These are phyloP conservation scores for Trichomonas tenax DNA, from an alignment of 208 protist species.

Conservation along the genomic window DNA sequence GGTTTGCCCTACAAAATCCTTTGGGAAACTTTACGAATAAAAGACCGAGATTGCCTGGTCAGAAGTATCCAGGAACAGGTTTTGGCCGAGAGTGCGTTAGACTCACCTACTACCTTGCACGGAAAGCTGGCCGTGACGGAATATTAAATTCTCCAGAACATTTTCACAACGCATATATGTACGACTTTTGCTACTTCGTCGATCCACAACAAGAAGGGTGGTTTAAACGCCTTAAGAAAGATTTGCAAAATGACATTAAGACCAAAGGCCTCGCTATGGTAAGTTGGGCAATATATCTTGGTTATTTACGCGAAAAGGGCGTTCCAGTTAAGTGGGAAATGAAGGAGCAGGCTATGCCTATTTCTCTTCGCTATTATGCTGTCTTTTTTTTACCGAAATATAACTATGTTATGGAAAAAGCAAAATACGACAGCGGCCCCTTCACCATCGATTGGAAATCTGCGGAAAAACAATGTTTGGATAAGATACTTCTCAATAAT, in stretches of 20 bases:
- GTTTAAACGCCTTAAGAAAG: background rate
- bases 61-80: background rate
- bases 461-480: background rate
- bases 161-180: constrained; percentile 1
- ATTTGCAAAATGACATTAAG: background rate
- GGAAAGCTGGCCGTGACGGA: background rate
- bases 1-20: background rate
- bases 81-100: background rate
- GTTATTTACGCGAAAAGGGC: background rate
- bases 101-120: background rate
- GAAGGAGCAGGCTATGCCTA: background rate
- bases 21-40: background rate
- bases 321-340: background rate
- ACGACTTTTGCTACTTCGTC: background rate
- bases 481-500: background rate
- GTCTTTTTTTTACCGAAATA: background rate
- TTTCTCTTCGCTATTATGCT: background rate
- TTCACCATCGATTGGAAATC: background rate
- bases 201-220: background rate
- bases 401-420: background rate
- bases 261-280: background rate
- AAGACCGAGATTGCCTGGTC: background rate
- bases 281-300: background rate
- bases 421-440: background rate
- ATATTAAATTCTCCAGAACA: background rate